These are phyloP conservation scores for Sarocladiaceae sp. DNA, from an alignment of 2,329 filamentous ascomycete species.

Conservation along the genomic window DNA sequence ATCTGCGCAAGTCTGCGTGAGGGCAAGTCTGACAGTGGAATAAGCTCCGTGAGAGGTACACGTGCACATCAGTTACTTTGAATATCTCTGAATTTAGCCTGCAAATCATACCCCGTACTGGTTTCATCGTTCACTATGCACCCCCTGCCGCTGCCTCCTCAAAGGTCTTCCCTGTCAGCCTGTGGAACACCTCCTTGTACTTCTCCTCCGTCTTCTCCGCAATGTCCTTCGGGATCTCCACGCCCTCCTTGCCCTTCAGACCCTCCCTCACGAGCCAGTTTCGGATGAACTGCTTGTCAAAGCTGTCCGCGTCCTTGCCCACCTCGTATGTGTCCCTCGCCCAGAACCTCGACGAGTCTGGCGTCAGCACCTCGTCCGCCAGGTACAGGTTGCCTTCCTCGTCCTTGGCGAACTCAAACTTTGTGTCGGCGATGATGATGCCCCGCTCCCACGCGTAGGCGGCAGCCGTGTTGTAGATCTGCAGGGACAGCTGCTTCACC, in stretches of 20 bases:
- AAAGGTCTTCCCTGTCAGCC: slow-evolving; percentile 8
- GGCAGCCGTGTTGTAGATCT: slow-evolving; percentile 39
- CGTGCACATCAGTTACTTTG: too few species aligned
- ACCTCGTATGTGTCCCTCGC: slow-evolving; percentile 56
- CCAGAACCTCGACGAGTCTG: slow-evolving; percentile 85
- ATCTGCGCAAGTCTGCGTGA: too few species aligned
- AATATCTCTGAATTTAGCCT: too few species aligned
- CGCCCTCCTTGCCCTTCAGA: slow-evolving; percentile 46
- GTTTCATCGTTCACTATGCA: too few species aligned
- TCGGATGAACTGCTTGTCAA: slow-evolving; percentile 80
- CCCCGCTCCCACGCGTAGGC: slow-evolving; percentile 48
- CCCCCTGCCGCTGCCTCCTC: slow-evolving; percentile 11
- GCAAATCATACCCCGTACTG: too few species aligned
- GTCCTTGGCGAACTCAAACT: slow-evolving; percentile 37
- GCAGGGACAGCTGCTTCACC: slow-evolving; percentile 25
- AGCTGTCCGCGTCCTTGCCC: slow-evolving; percentile 72
- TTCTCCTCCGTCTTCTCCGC: slow-evolving; percentile 62
- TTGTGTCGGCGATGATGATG: slow-evolving; percentile 38
- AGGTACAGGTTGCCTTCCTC: slow-evolving; percentile 58
- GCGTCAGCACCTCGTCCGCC: slow-evolving; percentile 81
- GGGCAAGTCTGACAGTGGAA: too few species aligned
- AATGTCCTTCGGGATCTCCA: slow-evolving; percentile 59
- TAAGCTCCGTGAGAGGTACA: too few species aligned
- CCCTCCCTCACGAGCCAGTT: slow-evolving; percentile 74
- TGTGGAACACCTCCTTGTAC: slow-evolving; percentile 65